Conservation (phyloP, 106 monocot species). For the Dendrobium officinale region DNA sequence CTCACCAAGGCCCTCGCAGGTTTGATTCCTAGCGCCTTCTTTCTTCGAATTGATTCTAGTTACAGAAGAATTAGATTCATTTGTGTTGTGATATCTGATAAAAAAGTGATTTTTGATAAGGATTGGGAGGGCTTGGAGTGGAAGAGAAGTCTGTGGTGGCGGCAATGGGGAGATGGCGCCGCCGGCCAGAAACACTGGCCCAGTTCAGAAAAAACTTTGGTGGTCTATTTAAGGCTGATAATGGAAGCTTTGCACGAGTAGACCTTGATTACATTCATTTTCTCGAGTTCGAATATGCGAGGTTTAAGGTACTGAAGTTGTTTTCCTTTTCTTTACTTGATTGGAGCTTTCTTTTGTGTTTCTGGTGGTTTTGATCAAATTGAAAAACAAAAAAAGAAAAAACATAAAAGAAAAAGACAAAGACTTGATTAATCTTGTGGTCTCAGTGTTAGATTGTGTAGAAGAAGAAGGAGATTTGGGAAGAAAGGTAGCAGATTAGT, state of each 20-base stretch:
- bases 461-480: no score
- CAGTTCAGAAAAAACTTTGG: conserved; percentile 29
- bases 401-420: no score
- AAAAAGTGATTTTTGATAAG: conserved; percentile 11
- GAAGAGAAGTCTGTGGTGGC: conserved; percentile 46
- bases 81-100: background rate
- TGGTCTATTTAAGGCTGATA: conserved; percentile 22
- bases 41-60: background rate
- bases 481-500: no score
- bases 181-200: conserved; percentile 30
- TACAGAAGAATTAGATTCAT: background rate
- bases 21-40: background rate
- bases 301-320: conserved; percentile 41
- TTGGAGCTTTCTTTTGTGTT: background rate
- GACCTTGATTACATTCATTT: conserved; percentile 29
- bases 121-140: conserved; percentile 52
- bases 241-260: conserved; percentile 35
- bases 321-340: background rate
- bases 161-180: conserved; percentile 36
- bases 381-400: background rate
- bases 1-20: conserved; percentile 52
- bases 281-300: conserved; percentile 32
- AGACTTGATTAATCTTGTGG: no score
- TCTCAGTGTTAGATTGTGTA: no score
- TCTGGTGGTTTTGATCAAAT: background rate